Base-by-base conservation (phyloP, 2,329 filamentous ascomycete genomes). In the Annulohypoxylon truncatum region DNA sequence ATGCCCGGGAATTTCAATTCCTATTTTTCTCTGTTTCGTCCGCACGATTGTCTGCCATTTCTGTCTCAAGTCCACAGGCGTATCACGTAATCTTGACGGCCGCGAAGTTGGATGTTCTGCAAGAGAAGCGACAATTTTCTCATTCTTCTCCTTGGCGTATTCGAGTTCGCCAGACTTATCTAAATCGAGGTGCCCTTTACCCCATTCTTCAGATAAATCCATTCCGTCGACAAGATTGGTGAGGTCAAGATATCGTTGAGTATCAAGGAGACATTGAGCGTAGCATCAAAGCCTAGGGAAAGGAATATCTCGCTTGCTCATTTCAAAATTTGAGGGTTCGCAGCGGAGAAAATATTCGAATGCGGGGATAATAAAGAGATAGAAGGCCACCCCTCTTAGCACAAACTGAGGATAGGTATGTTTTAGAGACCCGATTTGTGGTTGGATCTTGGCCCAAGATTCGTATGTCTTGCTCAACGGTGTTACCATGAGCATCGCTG, bases 121-220 rank as follows among this genome's bases (percentile, higher is more conserved):
- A 13, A 26, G 28, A 24, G 47, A 40, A 2, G 53, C 38, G 4
- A 24, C 12, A 15, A 59, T 33, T 29, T 50, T 57, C 22, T 47
- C 15, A 13, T 64, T 59, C 46, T 64, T 64, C 35, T 44, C 18
- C 18, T 29, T 26, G 2, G 54, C 61, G 12, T 64, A 59, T 13
- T 48, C 61, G 6, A 53, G 22, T 15, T 59, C 47, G 4, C 47
- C 29, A 13, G 54, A 15, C 10, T 47, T 57, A 12, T 64, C 35
- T 22, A 64, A 33, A 20, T 64, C 47, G 10, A 64, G 47, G 10
- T 64, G 46, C 5, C 53, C 15, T 4, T 58, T 29, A 0, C 54
- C 61, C 61, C 61, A 64, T 15, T 64, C 54, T 31, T 64, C 54
- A 4, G 47, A 26, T 15, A 64, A 28, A 15, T 64, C 50, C 61